Conservation (phyloP, 106 monocot species). For the Dioscorea dumetorum region DNA sequence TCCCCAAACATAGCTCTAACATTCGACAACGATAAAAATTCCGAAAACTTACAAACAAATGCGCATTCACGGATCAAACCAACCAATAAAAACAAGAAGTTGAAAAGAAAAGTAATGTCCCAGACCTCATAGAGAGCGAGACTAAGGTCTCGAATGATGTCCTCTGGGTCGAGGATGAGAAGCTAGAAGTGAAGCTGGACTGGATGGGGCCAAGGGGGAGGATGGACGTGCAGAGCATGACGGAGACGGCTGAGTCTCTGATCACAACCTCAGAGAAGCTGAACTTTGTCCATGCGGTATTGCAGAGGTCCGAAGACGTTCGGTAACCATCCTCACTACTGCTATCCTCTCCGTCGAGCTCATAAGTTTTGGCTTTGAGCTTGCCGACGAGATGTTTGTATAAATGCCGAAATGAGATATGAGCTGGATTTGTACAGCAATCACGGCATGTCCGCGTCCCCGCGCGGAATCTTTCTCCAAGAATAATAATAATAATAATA, state of each 20-base stretch:
- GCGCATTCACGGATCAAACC: not conserved
- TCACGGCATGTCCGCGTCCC: no score
- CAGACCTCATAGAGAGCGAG: conserved; percentile 76
- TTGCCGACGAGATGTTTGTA: no score
- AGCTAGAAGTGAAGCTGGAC: conserved; percentile 90
- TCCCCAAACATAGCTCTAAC: conserved; percentile 96
- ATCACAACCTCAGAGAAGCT: conserved; percentile 62
- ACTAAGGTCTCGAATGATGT: conserved; percentile 63
- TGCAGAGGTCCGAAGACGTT: conserved; percentile 24
- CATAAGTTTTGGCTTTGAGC: no score
- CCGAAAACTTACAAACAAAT: conserved; percentile 41
- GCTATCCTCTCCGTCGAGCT: conserved; percentile 39
- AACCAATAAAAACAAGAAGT: not conserved
- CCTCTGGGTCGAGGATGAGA: conserved; percentile 78
- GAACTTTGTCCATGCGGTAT: conserved; percentile 61
- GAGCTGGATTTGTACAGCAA: no score
- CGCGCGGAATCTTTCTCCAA: no score
- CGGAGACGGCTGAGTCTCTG: conserved; percentile 83
- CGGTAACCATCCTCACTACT: conserved; percentile 17
- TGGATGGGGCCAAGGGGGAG: conserved; percentile 94
- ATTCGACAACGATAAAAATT: conserved; percentile 87
- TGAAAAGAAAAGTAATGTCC: not conserved
- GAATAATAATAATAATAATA: no score
- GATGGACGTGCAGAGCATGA: conserved; percentile 83
- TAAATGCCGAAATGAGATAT: no score